Conservation (phyloP, 148 eudicot species). For the Drosera capensis region DNA sequence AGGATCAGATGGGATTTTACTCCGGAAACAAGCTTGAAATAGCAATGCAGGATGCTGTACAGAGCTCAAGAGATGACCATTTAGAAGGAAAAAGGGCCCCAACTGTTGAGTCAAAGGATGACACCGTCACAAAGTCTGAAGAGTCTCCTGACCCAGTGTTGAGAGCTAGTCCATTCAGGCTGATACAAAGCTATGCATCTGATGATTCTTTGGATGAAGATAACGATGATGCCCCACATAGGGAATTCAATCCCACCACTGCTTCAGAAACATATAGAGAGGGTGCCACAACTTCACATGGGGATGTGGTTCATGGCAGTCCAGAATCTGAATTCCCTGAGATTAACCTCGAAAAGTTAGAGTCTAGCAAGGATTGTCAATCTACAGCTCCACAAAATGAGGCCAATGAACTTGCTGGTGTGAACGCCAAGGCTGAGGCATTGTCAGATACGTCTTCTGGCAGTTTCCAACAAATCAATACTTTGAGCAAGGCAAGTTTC, state of each 20-base stretch:
- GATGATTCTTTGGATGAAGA: slow-evolving; percentile 44
- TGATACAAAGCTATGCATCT: slow-evolving; percentile 58
- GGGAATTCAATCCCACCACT: slow-evolving; percentile 18
- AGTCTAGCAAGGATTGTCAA: not conserved
- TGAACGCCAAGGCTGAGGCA: slow-evolving; percentile 13
- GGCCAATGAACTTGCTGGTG: slow-evolving; percentile 10
- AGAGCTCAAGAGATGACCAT: slow-evolving; percentile 12
- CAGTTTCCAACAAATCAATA: slow-evolving; percentile 11
- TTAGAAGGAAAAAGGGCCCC: slow-evolving; percentile 10
- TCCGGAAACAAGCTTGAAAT: slow-evolving; percentile 17
- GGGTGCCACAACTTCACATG: slow-evolving; percentile 9
- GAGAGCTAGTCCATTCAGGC: slow-evolving; percentile 42
- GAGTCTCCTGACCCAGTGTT: slow-evolving; percentile 14
- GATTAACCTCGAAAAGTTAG: too few species aligned
- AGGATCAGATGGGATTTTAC: slow-evolving; percentile 17
- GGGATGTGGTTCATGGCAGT: slow-evolving; percentile 12
- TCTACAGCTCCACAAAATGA: slow-evolving; percentile 7
- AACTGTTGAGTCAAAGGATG: slow-evolving; percentile 12
- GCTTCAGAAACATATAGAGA: slow-evolving; percentile 15
- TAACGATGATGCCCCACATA: slow-evolving; percentile 19
- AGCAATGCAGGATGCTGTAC: slow-evolving; percentile 15
- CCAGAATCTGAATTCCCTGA: slow-evolving; percentile 7
- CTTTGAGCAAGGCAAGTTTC: slow-evolving; percentile 12
- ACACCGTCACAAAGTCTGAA: slow-evolving; percentile 14
- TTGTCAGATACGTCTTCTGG: slow-evolving; percentile 9